phyloP scores from a whole-genome alignment of 805 yeast species.

The Priceomyces medius region DNA sequence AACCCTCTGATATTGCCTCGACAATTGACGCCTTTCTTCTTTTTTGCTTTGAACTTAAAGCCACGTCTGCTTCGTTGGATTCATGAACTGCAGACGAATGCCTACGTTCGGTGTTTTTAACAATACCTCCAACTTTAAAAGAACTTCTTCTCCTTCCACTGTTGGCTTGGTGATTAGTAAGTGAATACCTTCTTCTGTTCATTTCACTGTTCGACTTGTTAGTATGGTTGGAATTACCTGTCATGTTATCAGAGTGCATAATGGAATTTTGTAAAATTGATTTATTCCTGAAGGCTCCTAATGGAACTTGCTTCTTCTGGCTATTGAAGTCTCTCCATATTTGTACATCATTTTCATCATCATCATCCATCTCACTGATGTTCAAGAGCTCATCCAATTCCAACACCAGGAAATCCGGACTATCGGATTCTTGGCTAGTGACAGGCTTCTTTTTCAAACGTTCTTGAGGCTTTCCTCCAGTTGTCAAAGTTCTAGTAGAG shows the following conservation, averaged over 20 bases:
- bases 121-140: conserved; percentile 1
- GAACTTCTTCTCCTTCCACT: conserved; percentile 11
- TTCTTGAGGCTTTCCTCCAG: conserved; percentile 13
- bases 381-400: conserved; percentile 80
- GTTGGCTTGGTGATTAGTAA: conserved; percentile 13
- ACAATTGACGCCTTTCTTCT: conserved; percentile 65
- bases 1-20: conserved; percentile 76
- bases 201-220: conserved; percentile 24
- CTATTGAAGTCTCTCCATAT: conserved; percentile 47
- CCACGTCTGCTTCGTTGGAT: background rate
- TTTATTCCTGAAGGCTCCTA: conserved; percentile 88
- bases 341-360: conserved; percentile 55
- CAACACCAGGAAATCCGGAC: conserved; percentile 37
- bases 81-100: conserved; percentile 2
- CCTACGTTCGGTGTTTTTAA: conserved; percentile 5
- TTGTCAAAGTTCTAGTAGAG: conserved; percentile 71
- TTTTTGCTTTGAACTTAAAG: conserved; percentile 29
- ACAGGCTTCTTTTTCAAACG: conserved; percentile 18
- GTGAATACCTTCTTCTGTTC: conserved; percentile 23
- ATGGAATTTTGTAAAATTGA: conserved; percentile 30
- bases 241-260: conserved; percentile 20
- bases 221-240: conserved; percentile 26
- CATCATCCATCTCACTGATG: conserved; percentile 81
- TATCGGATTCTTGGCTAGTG: conserved; percentile 7
- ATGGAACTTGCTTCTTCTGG: conserved; percentile 58